Evolutionary conservation across 2,329 filamentous ascomycete species (phyloP), one percentile per base, ranked within the genome.

Genomic region (Cryphonectria japonica): DNA sequence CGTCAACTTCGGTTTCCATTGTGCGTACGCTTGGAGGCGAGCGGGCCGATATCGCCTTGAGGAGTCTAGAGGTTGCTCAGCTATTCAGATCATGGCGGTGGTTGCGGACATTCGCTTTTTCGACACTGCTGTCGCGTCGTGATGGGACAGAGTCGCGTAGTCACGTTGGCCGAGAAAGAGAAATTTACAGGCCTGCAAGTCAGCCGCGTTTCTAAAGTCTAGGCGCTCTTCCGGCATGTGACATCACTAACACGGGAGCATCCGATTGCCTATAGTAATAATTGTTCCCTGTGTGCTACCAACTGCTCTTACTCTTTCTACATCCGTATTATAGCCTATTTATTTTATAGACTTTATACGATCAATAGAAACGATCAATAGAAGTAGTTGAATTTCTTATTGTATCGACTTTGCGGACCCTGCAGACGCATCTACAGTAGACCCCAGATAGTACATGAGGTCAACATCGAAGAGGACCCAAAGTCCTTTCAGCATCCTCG

Each of bases 401-500:
- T 19, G 14, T 19, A 43, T 43, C 14, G 26, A 43, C 41, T 43
- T 43, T 43, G 14, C 14, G 6, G 13, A 3, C 41, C 11, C 14
- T 43, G 5, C 11, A 43, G 41, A 6, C 41, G 41, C 41, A 43
- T 14, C 13, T 14, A 43, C 14, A 43, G 14, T 13, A 43, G 41
- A 43, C 2, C 14, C 41, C 16, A 43, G 0, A 16, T 1, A 26
- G 3, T 1, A 11, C 9, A 26, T 54, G n/a, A 54, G n/a, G 29
- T 50, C 2, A 13, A 3, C 4, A 26, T 26, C 9, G 50, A 54
- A 79, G 61, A 16, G n/a, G 66, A 13, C 69, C 70, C 37, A 80
- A 69, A 0, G 77, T 78, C 9, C 2, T 67, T 50, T 77, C 41
- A 22, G 78, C 84, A 76, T 88, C 86, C 19, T 84, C 82, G 66